phyloP scores from a whole-genome alignment of 192 early-diverging fungal genomes.

The Dispira parvispora region DNA sequence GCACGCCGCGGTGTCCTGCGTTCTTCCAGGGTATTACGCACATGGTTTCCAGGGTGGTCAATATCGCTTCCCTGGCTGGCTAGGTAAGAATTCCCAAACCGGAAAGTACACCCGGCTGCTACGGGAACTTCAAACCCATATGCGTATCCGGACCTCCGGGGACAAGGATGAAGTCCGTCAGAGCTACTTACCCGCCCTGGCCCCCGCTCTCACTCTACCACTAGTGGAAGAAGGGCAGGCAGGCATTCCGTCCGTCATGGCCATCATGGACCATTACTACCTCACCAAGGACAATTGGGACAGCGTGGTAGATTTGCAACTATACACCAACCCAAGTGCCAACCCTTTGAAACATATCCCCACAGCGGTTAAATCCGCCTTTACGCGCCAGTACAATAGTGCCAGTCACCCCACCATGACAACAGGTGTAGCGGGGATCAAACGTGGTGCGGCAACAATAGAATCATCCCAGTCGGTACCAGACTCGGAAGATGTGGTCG shows the following conservation, averaged over 20 bases:
- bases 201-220: conserved; percentile 22
- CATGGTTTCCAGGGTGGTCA: conserved; percentile 38
- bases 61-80: conserved; percentile 42
- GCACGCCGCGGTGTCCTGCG: conserved; percentile 68
- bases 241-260: conserved; percentile 53
- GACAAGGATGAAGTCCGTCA: conserved; percentile 78
- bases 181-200: conserved; percentile 60
- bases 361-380: conserved; percentile 48
- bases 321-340: conserved; percentile 27
- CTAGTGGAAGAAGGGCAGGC: conserved; percentile 23
- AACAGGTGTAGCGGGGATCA: neutral
- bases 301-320: conserved; percentile 61
- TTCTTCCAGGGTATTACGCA: conserved; percentile 66
- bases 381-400: conserved; percentile 46
- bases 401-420: conserved; percentile 7
- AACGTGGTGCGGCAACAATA: neutral
- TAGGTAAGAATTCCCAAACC: conserved; percentile 81
- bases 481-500: conserved; percentile 10
- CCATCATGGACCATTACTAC: conserved; percentile 85
- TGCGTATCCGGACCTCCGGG: conserved; percentile 60
- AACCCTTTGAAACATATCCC: conserved; percentile 30
- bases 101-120: conserved; percentile 50
- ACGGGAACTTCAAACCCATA: conserved; percentile 73
- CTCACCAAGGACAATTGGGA: conserved; percentile 79
- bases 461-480: neutral